These are phyloP conservation scores for Nymphaea colorata DNA, from an alignment of 164 flowering plant genomes.

Conservation along the genomic window DNA sequence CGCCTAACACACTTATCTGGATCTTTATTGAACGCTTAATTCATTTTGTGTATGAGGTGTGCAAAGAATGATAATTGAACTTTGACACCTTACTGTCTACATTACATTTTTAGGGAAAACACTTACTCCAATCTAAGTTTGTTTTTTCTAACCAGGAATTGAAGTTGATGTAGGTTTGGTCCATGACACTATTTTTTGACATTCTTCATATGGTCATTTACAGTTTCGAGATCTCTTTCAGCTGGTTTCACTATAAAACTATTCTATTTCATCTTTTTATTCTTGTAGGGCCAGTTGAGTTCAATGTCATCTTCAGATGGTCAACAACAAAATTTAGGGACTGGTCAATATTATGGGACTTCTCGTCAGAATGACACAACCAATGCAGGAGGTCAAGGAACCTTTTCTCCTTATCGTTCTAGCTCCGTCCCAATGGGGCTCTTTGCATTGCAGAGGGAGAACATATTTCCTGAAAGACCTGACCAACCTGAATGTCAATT, in stretches of 20 bases:
- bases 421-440: slow-evolving; percentile 54
- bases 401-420: slow-evolving; percentile 42
- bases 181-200: too few relatives aligned
- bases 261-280: too few relatives aligned
- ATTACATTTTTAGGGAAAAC: too few relatives aligned
- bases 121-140: too few relatives aligned
- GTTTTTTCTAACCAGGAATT: too few relatives aligned
- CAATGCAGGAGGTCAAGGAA: slow-evolving; percentile 38
- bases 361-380: slow-evolving; percentile 44
- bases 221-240: not conserved
- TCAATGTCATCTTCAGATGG: slow-evolving; percentile 63
- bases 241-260: not conserved
- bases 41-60: too few relatives aligned
- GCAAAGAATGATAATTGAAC: too few relatives aligned
- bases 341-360: slow-evolving; percentile 41
- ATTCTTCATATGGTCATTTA: too few relatives aligned
- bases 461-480: slow-evolving; percentile 92
- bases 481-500: slow-evolving; percentile 97
- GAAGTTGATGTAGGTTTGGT: too few relatives aligned
- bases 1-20: too few relatives aligned
- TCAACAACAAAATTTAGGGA: slow-evolving; percentile 47
- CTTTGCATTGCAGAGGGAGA: slow-evolving; percentile 72
- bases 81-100: too few relatives aligned
- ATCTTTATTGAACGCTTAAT: too few relatives aligned
- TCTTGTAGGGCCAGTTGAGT: slow-evolving; percentile 57